Evolutionary conservation across 2,329 filamentous ascomycete species (phyloP).

Genomic region (Ceratocystis variospora): DNA sequence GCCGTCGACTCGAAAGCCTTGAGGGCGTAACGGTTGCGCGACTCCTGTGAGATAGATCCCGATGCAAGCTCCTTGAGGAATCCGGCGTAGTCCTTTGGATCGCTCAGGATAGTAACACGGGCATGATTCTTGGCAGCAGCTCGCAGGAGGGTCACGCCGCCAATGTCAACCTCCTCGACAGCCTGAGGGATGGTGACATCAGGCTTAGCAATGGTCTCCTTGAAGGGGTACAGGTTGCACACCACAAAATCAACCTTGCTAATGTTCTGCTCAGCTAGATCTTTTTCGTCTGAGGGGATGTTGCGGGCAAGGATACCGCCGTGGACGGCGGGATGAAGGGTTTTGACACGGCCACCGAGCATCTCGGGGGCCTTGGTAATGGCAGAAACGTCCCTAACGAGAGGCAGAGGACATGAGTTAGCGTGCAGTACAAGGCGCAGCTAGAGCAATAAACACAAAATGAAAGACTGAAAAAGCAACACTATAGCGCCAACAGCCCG

Average conservation of each 20-base stretch:
- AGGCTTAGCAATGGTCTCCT: conserved; percentile 92
- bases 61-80: conserved; percentile 83
- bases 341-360: conserved; percentile 76
- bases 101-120: conserved; percentile 88
- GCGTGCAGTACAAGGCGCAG: neutral
- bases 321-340: conserved; percentile 85
- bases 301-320: conserved; percentile 86
- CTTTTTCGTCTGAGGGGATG: conserved; percentile 90
- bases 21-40: conserved; percentile 77
- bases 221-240: conserved; percentile 99
- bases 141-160: conserved; percentile 87
- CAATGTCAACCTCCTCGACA: conserved; percentile 98
- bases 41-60: conserved; percentile 73
- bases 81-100: conserved; percentile 83
- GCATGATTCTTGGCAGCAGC: conserved; percentile 97
- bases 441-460: neutral
- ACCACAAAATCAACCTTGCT: conserved; percentile 91
- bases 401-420: conserved; percentile 1
- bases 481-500: neutral
- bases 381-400: conserved; percentile 73
- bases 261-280: conserved; percentile 88
- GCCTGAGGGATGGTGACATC: conserved; percentile 94
- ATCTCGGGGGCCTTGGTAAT: conserved; percentile 97
- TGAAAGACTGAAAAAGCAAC: neutral
- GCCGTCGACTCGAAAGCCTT: conserved; percentile 98